phyloP scores from a whole-genome alignment of 352 stramenopile species.

The Globisporangium mamillatum region DNA sequence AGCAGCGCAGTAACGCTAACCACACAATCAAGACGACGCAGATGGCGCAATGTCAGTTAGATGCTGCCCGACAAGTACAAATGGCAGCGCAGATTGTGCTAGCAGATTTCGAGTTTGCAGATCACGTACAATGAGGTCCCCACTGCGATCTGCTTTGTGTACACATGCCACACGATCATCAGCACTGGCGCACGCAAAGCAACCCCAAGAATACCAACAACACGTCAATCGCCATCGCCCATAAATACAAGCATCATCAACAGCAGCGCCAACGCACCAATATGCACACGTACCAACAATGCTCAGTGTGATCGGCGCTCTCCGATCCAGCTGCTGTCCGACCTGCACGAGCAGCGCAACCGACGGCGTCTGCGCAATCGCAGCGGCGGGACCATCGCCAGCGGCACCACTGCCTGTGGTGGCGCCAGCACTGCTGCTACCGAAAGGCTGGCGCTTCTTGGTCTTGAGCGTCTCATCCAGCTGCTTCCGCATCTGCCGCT shows the following conservation, averaged over 20 bases:
- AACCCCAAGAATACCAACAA: background rate
- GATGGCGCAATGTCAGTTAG: background rate
- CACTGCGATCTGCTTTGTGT: constrained; percentile 14
- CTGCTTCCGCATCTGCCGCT: constrained; percentile 17
- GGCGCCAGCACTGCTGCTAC: background rate
- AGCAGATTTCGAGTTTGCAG: no score
- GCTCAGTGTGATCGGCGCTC: constrained; percentile 14
- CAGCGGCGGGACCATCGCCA: background rate
- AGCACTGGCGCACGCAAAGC: constrained; percentile 1
- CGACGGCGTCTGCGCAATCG: constrained; percentile 6
- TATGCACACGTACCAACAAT: constrained; percentile 9
- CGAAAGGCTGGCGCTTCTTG: background rate
- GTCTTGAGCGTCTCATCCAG: background rate
- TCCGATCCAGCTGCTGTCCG: constrained; percentile 13
- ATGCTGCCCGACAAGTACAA: background rate
- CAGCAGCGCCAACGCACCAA: background rate
- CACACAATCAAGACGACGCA: background rate
- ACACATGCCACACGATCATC: constrained; percentile 14
- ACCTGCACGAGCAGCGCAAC: constrained; percentile 15
- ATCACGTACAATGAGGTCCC: constrained; percentile 11
- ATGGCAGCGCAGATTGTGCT: background rate
- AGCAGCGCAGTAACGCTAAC: constrained; percentile 8
- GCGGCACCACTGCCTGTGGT: no score
- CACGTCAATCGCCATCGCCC: background rate
- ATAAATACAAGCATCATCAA: background rate